Evolutionary conservation across 1,284 basidiomycete genomes (phyloP).

Genomic region (Vanrija humicola): DNA sequence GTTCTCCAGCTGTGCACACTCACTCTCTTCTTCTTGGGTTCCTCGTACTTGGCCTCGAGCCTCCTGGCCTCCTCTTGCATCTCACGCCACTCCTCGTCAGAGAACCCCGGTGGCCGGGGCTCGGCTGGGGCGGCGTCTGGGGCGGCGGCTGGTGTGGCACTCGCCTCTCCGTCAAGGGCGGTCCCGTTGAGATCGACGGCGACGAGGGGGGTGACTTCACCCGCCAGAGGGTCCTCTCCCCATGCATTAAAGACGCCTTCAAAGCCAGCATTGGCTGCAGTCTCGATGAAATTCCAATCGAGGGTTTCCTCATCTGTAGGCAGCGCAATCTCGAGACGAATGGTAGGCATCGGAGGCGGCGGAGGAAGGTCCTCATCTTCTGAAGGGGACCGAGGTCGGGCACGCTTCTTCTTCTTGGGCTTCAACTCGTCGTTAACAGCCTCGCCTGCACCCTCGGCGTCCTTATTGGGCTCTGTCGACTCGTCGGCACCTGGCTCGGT

Average conservation of each 20-base stretch:
- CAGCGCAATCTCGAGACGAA: constrained; percentile 31
- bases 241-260: constrained; percentile 9
- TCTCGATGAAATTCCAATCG: constrained; percentile 40
- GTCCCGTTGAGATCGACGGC: constrained; percentile 1
- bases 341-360: constrained; percentile 42
- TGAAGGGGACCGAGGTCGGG: constrained; percentile 23
- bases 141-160: background rate
- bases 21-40: constrained; percentile 16
- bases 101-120: constrained; percentile 5
- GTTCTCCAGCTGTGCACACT: background rate
- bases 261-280: constrained; percentile 27
- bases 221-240: constrained; percentile 12
- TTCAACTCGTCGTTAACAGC: constrained; percentile 22
- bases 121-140: background rate
- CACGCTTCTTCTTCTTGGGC: constrained; percentile 36
- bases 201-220: constrained; percentile 6
- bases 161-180: background rate
- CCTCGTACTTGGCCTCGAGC: constrained; percentile 37
- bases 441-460: constrained; percentile 5
- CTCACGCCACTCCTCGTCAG: constrained; percentile 9
- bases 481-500: constrained; percentile 7
- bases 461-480: constrained; percentile 1
- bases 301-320: constrained; percentile 17
- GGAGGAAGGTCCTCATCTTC: constrained; percentile 41
- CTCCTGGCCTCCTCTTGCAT: constrained; percentile 32